These are phyloP conservation scores for Phytophthora brassicae DNA, from an alignment of 352 stramenopile species.

Conservation along the genomic window DNA sequence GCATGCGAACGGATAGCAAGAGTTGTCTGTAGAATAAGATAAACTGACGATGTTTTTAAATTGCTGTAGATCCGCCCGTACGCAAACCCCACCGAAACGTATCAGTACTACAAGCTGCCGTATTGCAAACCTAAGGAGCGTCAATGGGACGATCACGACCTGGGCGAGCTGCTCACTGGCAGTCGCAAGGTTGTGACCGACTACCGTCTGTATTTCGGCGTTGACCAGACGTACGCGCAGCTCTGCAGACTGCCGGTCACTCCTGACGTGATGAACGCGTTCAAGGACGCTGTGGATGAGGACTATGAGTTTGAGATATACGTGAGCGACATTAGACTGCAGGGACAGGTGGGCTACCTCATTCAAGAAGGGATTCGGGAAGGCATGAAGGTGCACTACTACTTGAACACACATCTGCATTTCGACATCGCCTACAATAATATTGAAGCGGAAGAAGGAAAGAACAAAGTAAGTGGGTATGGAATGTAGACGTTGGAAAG, in stretches of 20 bases:
- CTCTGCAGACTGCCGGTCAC: constrained; percentile 89
- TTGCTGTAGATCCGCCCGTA: constrained; percentile 86
- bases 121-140: constrained; percentile 91
- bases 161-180: constrained; percentile 95
- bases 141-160: constrained; percentile 88
- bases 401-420: constrained; percentile 96
- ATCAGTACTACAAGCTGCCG: constrained; percentile 98
- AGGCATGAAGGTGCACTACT: constrained; percentile 81
- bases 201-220: constrained; percentile 82
- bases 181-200: constrained; percentile 92
- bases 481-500: constrained; percentile 3
- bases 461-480: constrained; percentile 54
- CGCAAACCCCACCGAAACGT: constrained; percentile 98
- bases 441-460: constrained; percentile 81
- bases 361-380: constrained; percentile 52
- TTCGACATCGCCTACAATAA: constrained; percentile 95
- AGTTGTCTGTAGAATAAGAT: no score
- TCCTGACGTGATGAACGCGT: constrained; percentile 77
- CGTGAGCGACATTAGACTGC: constrained; percentile 96
- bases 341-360: constrained; percentile 94
- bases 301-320: constrained; percentile 99
- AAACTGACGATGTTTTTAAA: background rate
- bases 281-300: constrained; percentile 96
- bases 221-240: constrained; percentile 84
- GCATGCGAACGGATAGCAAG: no score